A percentile compares a stretch with the other conserved stretches of the same genome.
These are phyloP conservation scores for Dinochytrium kinnereticum DNA, from an alignment of 371 early-diverging fungal genomes.

Conservation along the genomic window DNA sequence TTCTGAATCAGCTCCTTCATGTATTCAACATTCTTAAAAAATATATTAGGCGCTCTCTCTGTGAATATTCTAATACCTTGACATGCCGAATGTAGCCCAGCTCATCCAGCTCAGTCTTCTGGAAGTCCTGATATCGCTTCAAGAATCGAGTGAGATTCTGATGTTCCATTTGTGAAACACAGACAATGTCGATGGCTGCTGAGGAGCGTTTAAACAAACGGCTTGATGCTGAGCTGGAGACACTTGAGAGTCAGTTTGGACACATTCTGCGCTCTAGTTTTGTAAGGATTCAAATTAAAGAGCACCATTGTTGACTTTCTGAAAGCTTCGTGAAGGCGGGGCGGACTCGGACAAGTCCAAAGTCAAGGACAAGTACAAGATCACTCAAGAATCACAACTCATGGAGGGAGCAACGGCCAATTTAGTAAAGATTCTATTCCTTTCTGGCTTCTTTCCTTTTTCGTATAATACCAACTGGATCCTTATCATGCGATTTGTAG, in stretches of 20 bases:
- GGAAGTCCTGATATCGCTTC: not conserved
- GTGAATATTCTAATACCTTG: not conserved
- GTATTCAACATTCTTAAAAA: constrained; percentile 1
- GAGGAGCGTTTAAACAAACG: constrained; percentile 6
- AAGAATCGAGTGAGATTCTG: not conserved
- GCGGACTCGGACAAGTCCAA: constrained; percentile 41
- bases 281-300: not conserved
- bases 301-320: not conserved
- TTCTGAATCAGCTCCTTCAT: constrained; percentile 6
- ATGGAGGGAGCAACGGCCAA: constrained; percentile 74
- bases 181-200: not conserved
- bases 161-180: not conserved
- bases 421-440: constrained; percentile 57
- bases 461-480: not conserved
- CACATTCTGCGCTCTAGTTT: not conserved
- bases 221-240: constrained; percentile 8
- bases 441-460: not conserved
- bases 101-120: not conserved
- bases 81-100: not conserved
- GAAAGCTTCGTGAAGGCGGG: constrained; percentile 11
- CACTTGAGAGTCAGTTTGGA: constrained; percentile 6
- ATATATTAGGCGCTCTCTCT: not conserved
- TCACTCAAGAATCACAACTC: constrained; percentile 75
- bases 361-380: constrained; percentile 72
- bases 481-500: constrained; percentile 37